Percentiles rank a stretch among this genome's conserved stretches.
Conservation (phyloP, 768 basidiomycete species). For the Suillus plorans region DNA sequence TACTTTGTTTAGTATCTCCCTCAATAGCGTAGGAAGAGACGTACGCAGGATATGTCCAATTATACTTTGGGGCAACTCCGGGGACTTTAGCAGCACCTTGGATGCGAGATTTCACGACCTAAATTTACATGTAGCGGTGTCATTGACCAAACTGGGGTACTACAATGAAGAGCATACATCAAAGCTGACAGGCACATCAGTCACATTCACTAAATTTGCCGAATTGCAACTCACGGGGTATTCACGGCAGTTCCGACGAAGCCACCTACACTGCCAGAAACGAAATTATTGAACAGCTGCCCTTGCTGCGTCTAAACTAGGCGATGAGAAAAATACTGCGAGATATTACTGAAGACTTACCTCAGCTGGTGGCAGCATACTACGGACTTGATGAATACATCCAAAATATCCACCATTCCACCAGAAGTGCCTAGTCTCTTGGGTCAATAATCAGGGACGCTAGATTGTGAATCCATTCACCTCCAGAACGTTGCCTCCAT, state of each 20-base stretch:
- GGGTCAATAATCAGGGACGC: background rate
- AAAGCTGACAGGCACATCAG: slow-evolving; percentile 32
- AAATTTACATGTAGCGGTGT: slow-evolving; percentile 2
- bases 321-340: background rate
- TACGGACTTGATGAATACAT: slow-evolving; percentile 82
- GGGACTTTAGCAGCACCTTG: slow-evolving; percentile 69
- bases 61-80: slow-evolving; percentile 82
- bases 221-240: slow-evolving; percentile 66
- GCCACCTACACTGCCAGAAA: slow-evolving; percentile 88
- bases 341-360: slow-evolving; percentile 40
- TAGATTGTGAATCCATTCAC: slow-evolving; percentile 35
- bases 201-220: slow-evolving; percentile 9
- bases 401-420: slow-evolving; percentile 98
- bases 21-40: slow-evolving; percentile 13
- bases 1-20: background rate
- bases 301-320: slow-evolving; percentile 55
- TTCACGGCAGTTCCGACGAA: slow-evolving; percentile 88
- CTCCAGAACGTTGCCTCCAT: slow-evolving; percentile 99
- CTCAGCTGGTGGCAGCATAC: slow-evolving; percentile 80
- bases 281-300: slow-evolving; percentile 85
- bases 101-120: slow-evolving; percentile 97
- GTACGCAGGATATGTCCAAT: slow-evolving; percentile 91
- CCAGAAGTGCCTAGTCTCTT: slow-evolving; percentile 62
- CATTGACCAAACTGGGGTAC: background rate
- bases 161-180: slow-evolving; percentile 36